These are phyloP conservation scores for Saturnispora zaruensis DNA, from an alignment of 805 yeast genomes.

Conservation along the genomic window DNA sequence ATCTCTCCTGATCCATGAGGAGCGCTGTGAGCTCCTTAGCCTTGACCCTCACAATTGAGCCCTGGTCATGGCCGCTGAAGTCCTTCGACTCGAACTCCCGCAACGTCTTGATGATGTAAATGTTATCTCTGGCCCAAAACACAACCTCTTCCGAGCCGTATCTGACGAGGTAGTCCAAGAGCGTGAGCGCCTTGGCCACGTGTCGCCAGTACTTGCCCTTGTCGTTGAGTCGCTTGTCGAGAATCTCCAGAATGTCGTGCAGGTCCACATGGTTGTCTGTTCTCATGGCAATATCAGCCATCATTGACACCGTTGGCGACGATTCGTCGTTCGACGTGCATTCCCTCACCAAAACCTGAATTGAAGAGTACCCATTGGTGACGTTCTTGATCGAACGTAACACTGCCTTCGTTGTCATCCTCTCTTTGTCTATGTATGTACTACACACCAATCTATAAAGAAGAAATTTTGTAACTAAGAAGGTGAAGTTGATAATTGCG, in stretches of 20 bases:
- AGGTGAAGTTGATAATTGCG: slow-evolving; percentile 7
- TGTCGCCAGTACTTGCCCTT: slow-evolving; percentile 98
- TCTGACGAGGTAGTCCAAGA: slow-evolving; percentile 80
- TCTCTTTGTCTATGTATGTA: background rate
- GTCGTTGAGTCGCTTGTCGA: slow-evolving; percentile 85
- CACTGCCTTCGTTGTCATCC: slow-evolving; percentile 28
- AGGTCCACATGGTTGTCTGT: slow-evolving; percentile 69
- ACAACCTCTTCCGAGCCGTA: slow-evolving; percentile 85
- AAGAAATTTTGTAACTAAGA: background rate
- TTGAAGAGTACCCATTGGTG: slow-evolving; percentile 78
- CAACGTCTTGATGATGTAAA: slow-evolving; percentile 80
- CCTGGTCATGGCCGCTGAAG: slow-evolving; percentile 74
- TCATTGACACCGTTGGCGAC: slow-evolving; percentile 72
- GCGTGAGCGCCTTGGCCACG: slow-evolving; percentile 81
- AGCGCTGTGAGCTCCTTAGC: slow-evolving; percentile 83
- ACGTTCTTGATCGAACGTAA: slow-evolving; percentile 83
- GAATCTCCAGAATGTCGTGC: slow-evolving; percentile 86
- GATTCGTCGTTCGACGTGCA: slow-evolving; percentile 84
- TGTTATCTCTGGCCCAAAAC: slow-evolving; percentile 82
- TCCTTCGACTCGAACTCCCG: slow-evolving; percentile 83
- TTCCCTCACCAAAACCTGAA: slow-evolving; percentile 82
- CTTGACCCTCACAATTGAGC: slow-evolving; percentile 78
- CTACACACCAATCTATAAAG: background rate
- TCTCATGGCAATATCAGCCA: slow-evolving; percentile 74
- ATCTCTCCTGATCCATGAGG: slow-evolving; percentile 72